These are phyloP conservation scores for Pyrenula aspistea DNA, from an alignment of 495 filamentous ascomycete species.

Conservation along the genomic window DNA sequence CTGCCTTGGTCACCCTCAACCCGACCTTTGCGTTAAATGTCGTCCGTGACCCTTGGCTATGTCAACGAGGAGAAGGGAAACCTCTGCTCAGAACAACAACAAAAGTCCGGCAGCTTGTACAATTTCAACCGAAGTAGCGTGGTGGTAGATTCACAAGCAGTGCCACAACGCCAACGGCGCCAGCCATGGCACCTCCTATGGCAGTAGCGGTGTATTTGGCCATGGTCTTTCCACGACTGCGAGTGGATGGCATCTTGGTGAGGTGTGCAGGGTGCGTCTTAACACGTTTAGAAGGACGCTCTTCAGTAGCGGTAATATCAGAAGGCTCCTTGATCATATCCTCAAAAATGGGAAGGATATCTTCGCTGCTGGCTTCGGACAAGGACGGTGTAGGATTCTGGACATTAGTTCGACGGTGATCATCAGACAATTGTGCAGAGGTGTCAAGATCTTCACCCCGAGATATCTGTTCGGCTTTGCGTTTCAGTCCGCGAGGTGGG, in stretches of 20 bases:
- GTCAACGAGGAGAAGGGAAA: no score
- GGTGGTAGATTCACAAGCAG: constrained; percentile 31
- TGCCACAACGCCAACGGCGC: constrained; percentile 36
- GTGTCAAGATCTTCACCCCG: constrained; percentile 8
- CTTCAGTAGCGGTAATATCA: not conserved
- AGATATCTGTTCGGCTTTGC: constrained; percentile 1
- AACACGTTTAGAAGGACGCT: constrained; percentile 20
- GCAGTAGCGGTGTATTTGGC: constrained; percentile 31
- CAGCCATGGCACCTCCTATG: constrained; percentile 29
- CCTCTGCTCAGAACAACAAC: no score
- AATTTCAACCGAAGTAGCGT: constrained; percentile 24
- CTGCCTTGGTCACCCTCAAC: no score
- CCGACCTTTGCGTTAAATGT: no score
- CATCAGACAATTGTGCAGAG: not conserved
- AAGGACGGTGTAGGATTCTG: no score
- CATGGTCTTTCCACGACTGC: constrained; percentile 7
- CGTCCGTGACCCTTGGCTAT: no score
- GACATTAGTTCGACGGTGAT: not conserved
- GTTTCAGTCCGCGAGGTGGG: not conserved
- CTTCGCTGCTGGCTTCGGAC: not conserved
- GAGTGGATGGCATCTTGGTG: not conserved
- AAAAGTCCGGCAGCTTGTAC: no score
- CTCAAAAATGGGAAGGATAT: no score
- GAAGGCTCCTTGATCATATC: not conserved
- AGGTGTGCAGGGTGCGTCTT: constrained; percentile 11